phyloP scores from a whole-genome alignment of 768 basidiomycete genomes.

The Rhizopogon sp. region DNA sequence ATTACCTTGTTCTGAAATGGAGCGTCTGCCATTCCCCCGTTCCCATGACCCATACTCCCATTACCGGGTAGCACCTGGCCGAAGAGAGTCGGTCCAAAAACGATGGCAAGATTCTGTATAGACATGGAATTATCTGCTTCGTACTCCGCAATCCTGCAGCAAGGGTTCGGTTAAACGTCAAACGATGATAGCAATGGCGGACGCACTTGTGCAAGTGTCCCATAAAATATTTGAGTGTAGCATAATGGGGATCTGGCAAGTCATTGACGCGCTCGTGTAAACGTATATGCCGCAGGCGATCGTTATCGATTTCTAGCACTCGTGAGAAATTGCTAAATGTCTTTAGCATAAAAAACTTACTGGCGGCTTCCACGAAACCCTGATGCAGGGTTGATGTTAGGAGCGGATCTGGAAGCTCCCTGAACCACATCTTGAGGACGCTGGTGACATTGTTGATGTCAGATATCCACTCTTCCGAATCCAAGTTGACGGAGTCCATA shows the following conservation, averaged over 20 bases:
- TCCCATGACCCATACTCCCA: slow-evolving; percentile 37
- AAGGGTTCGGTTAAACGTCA: not conserved
- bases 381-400: slow-evolving; percentile 81
- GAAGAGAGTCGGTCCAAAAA: slow-evolving; percentile 97
- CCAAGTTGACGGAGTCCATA: slow-evolving; percentile 81
- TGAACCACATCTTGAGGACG: slow-evolving; percentile 91
- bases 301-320: slow-evolving; percentile 79
- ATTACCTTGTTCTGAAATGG: slow-evolving; percentile 67
- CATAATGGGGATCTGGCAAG: slow-evolving; percentile 97
- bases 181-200: not conserved
- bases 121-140: slow-evolving; percentile 88
- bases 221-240: slow-evolving; percentile 92
- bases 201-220: slow-evolving; percentile 86
- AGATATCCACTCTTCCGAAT: slow-evolving; percentile 83
- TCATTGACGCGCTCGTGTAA: slow-evolving; percentile 97
- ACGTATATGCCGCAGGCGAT: slow-evolving; percentile 90
- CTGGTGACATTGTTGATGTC: slow-evolving; percentile 98
- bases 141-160: slow-evolving; percentile 65
- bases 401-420: slow-evolving; percentile 93
- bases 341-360: slow-evolving; percentile 42
- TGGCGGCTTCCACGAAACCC: slow-evolving; percentile 92
- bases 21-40: slow-evolving; percentile 63
- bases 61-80: slow-evolving; percentile 52
- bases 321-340: not conserved
- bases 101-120: slow-evolving; percentile 88